Evolutionary conservation across 1,284 basidiomycete species (phyloP).

Genomic region (Puccinia horiana): DNA sequence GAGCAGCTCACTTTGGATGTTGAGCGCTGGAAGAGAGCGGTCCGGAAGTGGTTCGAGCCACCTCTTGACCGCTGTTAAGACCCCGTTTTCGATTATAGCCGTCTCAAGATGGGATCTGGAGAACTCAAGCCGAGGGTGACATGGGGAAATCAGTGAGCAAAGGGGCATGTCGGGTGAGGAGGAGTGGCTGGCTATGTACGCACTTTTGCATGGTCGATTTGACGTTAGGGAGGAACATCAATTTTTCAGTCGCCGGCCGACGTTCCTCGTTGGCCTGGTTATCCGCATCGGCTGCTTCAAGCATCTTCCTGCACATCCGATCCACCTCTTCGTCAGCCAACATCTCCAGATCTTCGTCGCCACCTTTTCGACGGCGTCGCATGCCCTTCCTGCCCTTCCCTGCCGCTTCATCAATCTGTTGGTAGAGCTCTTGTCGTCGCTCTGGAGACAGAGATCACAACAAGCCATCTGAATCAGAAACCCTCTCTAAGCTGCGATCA

Average conservation of each 20-base stretch:
- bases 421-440: conserved; percentile 50
- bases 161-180: conserved; percentile 18
- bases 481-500: background rate
- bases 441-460: conserved; percentile 39
- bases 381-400: conserved; percentile 45
- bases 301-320: conserved; percentile 79
- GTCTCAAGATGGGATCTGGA: conserved; percentile 75
- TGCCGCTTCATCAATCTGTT: conserved; percentile 39
- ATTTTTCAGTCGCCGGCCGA: conserved; percentile 81
- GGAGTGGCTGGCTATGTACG: conserved; percentile 57
- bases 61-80: conserved; percentile 81
- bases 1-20: conserved; percentile 92
- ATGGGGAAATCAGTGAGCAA: background rate
- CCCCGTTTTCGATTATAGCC: conserved; percentile 91
- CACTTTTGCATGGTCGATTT: conserved; percentile 93
- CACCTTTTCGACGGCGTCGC: conserved; percentile 25
- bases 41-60: conserved; percentile 97
- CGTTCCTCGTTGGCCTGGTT: conserved; percentile 76
- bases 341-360: conserved; percentile 68
- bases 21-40: conserved; percentile 86
- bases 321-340: conserved; percentile 91
- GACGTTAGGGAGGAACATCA: conserved; percentile 80
- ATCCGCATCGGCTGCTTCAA: conserved; percentile 81
- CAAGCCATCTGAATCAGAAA: conserved; percentile 52
- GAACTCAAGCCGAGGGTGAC: background rate